Conservation (phyloP, 352 stramenopile species). For the Pythium plurisporium region DNA sequence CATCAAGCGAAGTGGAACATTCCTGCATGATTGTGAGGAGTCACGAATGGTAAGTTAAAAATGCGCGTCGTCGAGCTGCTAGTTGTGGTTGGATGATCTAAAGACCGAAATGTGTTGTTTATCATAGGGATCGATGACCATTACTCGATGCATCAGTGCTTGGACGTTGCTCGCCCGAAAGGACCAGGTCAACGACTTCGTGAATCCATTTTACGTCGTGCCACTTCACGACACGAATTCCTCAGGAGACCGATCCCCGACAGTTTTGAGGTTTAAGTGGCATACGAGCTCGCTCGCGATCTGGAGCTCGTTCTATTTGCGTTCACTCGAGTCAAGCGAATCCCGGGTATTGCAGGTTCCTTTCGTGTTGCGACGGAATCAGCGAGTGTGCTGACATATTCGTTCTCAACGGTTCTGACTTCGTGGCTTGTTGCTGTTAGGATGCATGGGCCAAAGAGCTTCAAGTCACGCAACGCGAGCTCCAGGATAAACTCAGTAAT, state of each 20-base stretch:
- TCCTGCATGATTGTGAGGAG: conserved; percentile 96
- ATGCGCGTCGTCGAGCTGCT: not conserved
- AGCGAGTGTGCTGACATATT: not conserved
- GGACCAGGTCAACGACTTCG: conserved; percentile 41
- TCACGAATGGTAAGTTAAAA: conserved; percentile 55
- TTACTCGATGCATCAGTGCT: conserved; percentile 51
- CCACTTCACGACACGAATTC: conserved; percentile 31
- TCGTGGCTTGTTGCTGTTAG: conserved; percentile 24
- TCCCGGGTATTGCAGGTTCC: conserved; percentile 68
- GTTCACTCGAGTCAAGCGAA: conserved; percentile 77
- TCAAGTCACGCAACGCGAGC: conserved; percentile 69
- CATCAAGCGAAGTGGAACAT: conserved; percentile 94
- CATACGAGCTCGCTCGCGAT: conserved; percentile 78
- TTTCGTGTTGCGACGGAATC: conserved; percentile 18
- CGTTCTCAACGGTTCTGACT: conserved; percentile 1
- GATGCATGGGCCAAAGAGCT: conserved; percentile 82
- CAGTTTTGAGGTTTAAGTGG: conserved; percentile 83
- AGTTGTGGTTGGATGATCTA: not conserved
- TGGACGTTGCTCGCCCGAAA: conserved; percentile 59
- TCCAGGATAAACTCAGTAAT: conserved; percentile 61
- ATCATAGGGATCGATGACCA: conserved; percentile 48
- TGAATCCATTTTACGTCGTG: conserved; percentile 78
- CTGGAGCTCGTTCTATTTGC: conserved; percentile 82
- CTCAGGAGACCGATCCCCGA: conserved; percentile 46
- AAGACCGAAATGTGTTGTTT: not conserved